Evolutionary conservation across 805 yeast species (phyloP).

Genomic region (Teunomyces cretensis): DNA sequence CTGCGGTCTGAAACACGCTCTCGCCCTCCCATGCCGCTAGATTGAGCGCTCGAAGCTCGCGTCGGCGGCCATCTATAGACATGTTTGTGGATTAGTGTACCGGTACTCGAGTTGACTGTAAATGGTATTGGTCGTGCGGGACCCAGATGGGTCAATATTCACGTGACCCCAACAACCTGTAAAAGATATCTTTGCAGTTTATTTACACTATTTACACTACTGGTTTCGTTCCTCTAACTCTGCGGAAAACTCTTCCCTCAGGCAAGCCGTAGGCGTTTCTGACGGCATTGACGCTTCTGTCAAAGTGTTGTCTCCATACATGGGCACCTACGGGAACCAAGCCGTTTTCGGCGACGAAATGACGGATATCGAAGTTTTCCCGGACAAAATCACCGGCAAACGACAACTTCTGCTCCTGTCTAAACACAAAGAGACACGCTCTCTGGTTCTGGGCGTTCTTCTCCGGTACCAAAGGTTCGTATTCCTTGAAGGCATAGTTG

Average conservation of each 20-base stretch:
- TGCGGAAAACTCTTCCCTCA: constrained; percentile 71
- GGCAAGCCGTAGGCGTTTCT: constrained; percentile 74
- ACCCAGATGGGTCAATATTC: background rate
- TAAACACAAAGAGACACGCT: constrained; percentile 85
- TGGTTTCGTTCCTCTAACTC: constrained; percentile 45
- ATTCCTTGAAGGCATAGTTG: constrained; percentile 48
- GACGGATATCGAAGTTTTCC: constrained; percentile 69
- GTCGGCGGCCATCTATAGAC: constrained; percentile 13
- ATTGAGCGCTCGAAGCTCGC: constrained; percentile 41
- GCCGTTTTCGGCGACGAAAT: constrained; percentile 53
- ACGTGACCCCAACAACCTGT: background rate
- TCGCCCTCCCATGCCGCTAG: constrained; percentile 55
- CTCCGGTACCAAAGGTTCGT: constrained; percentile 85
- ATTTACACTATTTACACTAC: constrained; percentile 5
- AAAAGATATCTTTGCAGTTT: background rate
- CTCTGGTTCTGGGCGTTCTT: constrained; percentile 83
- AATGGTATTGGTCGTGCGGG: background rate
- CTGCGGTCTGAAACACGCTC: constrained; percentile 10
- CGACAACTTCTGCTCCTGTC: constrained; percentile 48
- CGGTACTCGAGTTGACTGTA: too few relatives aligned
- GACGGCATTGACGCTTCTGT: constrained; percentile 64
- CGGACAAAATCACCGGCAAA: constrained; percentile 26
- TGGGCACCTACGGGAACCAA: constrained; percentile 88
- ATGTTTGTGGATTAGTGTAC: background rate
- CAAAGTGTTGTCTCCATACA: constrained; percentile 85